Conservation (phyloP, 2,329 filamentous ascomycete species). For the Ceratocystis alfenasii region DNA sequence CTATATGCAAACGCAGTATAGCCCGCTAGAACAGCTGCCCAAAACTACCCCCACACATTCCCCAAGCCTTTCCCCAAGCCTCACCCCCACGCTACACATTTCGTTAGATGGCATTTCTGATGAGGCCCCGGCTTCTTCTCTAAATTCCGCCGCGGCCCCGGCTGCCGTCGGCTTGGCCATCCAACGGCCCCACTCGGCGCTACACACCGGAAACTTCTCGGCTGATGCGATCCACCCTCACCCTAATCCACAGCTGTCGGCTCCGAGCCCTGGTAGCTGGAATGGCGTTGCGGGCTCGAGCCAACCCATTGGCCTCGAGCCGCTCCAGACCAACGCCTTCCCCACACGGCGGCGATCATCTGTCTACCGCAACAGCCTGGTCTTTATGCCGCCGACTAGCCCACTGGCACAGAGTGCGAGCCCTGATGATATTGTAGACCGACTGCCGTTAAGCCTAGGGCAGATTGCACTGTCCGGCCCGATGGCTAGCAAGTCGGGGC, state of each 20-base stretch:
- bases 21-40: background rate
- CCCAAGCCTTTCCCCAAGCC: background rate
- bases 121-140: background rate
- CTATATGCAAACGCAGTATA: background rate
- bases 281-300: background rate
- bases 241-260: background rate
- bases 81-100: background rate
- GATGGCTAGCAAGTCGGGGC: constrained; percentile 29
- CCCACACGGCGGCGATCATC: background rate
- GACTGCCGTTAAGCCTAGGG: background rate
- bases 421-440: constrained; percentile 50
- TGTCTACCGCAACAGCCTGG: constrained; percentile 33
- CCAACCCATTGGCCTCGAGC: background rate
- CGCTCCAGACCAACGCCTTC: background rate
- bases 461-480: constrained; percentile 27
- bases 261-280: background rate
- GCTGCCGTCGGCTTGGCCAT: constrained; percentile 41
- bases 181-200: constrained; percentile 67
- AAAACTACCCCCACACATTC: background rate
- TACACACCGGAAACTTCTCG: constrained; percentile 57
- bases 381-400: constrained; percentile 80
- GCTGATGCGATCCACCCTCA: constrained; percentile 28
- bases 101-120: background rate
- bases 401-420: constrained; percentile 81
- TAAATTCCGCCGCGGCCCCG: background rate